Base-by-base conservation (phyloP, 2,329 filamentous ascomycete species). In the Annulohypoxylon truncatum region DNA sequence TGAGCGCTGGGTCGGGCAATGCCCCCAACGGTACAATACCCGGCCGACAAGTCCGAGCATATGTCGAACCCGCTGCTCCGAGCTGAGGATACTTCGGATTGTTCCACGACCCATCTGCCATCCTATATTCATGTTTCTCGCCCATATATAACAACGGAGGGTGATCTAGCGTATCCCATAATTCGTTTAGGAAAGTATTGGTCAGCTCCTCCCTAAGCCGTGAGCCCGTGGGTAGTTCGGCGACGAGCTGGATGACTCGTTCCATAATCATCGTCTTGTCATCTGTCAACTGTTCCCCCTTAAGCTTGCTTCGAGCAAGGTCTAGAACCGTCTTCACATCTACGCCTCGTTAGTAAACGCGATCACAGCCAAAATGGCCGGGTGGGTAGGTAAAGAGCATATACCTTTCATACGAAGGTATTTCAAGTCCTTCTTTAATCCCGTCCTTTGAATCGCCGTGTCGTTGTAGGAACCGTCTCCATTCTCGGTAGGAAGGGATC, bases 211-310 rank as follows among this genome's bases (percentile, higher is more conserved):
- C 81, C 8, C 90, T 84, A 24, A 85, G 83, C 71, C 85, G 86
- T 1, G 90, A 93, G 58, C 85, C 81, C 52, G 84, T 79, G 0
- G 89, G 90, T 31, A 93, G 81, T 29, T 85, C 85, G 10, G 89
- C 84, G 4, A 92, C 90, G 13, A 93, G 82, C 80, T 90, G 86
- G 65, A 93, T 92, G 4, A 90, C 84, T 6, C 87, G 83, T 77
- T 93, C 91, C 88, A 93, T 92, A 46, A 93, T 81, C 83, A 92
- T 91, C 1, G 89, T 91, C 79, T 91, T 92, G 80, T 95, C 92
- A 72, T 95, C 89, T 4, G 87, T 78, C 9, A 90, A 82, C 50
- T 87, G 82, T 61, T 85, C 84, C 0, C 90, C 89, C 71, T 87
- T 89, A 29, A 89, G 77, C 77, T 92, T 89, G 66, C 81, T 83